Conservation (phyloP, 1,284 basidiomycete genomes). For the Irpex rosettiformis region DNA sequence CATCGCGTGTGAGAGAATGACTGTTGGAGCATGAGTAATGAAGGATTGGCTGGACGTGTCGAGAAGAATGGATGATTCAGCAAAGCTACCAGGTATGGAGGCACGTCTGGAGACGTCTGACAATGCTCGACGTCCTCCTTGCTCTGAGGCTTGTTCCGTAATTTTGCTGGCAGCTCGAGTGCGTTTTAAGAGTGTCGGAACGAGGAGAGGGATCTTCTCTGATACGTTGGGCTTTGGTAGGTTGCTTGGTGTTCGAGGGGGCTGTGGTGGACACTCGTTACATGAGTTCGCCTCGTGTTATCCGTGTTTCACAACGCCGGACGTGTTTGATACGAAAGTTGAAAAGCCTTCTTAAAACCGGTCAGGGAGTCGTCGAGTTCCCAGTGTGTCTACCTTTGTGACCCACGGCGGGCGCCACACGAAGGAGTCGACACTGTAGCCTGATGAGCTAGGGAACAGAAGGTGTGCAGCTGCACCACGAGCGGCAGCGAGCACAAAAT, state of each 20-base stretch:
- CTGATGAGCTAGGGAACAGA: neutral
- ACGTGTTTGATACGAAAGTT: neutral
- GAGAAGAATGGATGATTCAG: neutral
- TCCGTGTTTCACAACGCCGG: neutral
- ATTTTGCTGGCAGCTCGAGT: neutral
- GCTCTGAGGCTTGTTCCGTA: neutral
- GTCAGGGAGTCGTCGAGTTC: neutral
- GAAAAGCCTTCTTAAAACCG: neutral
- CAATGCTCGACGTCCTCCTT: neutral
- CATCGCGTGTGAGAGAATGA: too few relatives aligned
- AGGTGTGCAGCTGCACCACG: neutral
- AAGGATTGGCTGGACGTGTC: neutral
- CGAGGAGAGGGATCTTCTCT: neutral
- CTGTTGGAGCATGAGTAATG: neutral
- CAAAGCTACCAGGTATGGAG: neutral
- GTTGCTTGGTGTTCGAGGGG: neutral
- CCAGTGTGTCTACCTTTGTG: neutral
- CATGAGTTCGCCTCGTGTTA: neutral
- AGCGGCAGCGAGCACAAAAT: too few relatives aligned
- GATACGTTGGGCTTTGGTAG: neutral
- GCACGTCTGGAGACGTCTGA: neutral
- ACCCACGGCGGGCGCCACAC: neutral
- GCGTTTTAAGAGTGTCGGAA: neutral
- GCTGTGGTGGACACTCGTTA: neutral
- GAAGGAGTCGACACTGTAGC: neutral